phyloP scores from a whole-genome alignment of 495 filamentous ascomycete genomes.

The Acidomyces sp. region DNA sequence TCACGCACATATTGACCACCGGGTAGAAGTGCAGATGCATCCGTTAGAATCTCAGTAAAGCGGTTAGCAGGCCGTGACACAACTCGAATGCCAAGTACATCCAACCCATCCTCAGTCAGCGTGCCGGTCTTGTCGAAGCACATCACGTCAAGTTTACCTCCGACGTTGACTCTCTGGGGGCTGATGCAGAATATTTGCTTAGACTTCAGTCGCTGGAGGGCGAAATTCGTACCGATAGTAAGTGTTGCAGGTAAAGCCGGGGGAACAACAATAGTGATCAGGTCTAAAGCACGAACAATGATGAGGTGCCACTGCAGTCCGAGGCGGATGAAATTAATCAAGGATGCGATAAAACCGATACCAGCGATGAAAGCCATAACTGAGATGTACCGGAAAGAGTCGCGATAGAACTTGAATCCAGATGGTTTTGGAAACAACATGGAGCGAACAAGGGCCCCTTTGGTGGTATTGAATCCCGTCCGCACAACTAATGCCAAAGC shows the following conservation, averaged over 20 bases:
- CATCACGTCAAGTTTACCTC: slow-evolving; percentile 86
- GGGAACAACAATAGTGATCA: slow-evolving; percentile 96
- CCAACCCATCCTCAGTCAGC: slow-evolving; percentile 89
- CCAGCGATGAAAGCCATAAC: slow-evolving; percentile 88
- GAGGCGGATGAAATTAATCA: slow-evolving; percentile 82
- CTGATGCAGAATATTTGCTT: slow-evolving; percentile 95
- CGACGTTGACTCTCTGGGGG: slow-evolving; percentile 90
- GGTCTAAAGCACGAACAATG: slow-evolving; percentile 77
- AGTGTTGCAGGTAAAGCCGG: slow-evolving; percentile 94
- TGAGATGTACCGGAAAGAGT: slow-evolving; percentile 95
- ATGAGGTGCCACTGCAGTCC: slow-evolving; percentile 78
- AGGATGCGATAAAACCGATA: slow-evolving; percentile 77
- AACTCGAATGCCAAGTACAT: slow-evolving; percentile 77
- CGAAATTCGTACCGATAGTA: slow-evolving; percentile 93
- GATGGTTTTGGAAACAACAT: slow-evolving; percentile 99
- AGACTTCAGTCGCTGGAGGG: slow-evolving; percentile 67
- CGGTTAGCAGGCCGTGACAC: slow-evolving; percentile 48
- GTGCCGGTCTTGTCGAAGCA: slow-evolving; percentile 99
- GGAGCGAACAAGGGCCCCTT: slow-evolving; percentile 86
- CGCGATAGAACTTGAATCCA: slow-evolving; percentile 94
- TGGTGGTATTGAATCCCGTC: slow-evolving; percentile 95
- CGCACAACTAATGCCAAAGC: slow-evolving; percentile 83
- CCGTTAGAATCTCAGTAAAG: slow-evolving; percentile 49
- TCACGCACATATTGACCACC: slow-evolving; percentile 40
- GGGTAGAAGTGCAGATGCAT: slow-evolving; percentile 42